Evolutionary conservation across 2,329 filamentous ascomycete species (phyloP), one percentile per base, ranked within the genome.

Genomic region (Fusarium temperatum): DNA sequence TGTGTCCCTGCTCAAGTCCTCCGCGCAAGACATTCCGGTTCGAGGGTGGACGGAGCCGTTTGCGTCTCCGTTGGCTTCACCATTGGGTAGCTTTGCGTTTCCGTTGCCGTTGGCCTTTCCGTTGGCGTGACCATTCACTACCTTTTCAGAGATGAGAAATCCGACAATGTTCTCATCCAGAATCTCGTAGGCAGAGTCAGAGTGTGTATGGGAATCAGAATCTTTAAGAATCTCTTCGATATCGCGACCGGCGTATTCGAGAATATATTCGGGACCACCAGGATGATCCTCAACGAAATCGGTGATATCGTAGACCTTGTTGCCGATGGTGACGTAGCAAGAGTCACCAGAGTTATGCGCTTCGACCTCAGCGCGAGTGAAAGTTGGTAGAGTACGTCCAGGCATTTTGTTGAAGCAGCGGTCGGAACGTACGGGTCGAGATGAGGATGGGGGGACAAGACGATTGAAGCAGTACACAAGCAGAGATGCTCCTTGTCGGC

Each of bases 261-360:
- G 86, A 70, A 99, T 92, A 77, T 98, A 86, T 72, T 98, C 94
- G 78, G 91, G 90, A 66, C 96, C 96, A 76, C 96, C 96, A 30
- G 96, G 96, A 81, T 99, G 96, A 75, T 95, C 92, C 59, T 95
- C 90, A 70, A 98, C 83, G 80, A 99, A 99, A 63, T 94, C 90
- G 67, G 96, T 98, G 73, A 99, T 89, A 86, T 99, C 96, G 88
- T 95, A 99, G 77, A 99, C 96, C 77, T 96, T 97, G 66, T 89
- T 89, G 72, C 94, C 95, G 62, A 98, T 87, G 7, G 94, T 96
- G 77, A 99, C 95, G 87, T 95, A 99, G 87, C 96, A 98, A 55
- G 94, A 97, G 80, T 94, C 90, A 56, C 86, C 85, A 53, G 90
- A 92, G 82, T 93, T 96, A 83, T 97, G 95, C 77, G 91, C 86